phyloP scores from a whole-genome alignment of 176 grass and related monocot species.

The Oryza meyeriana region DNA sequence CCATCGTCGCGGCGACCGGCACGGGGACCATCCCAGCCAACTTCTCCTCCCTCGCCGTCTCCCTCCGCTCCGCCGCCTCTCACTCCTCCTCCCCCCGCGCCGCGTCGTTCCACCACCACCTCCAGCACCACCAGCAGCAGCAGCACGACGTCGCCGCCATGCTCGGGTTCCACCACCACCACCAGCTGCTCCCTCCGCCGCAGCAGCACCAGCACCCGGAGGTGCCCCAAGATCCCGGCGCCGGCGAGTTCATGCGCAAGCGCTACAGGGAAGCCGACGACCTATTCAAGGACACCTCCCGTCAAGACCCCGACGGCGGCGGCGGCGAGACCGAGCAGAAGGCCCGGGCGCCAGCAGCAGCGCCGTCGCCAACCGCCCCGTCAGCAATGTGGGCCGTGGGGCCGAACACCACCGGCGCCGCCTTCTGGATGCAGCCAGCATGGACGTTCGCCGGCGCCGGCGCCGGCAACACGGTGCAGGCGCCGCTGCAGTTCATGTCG shows the following conservation, averaged over 20 bases:
- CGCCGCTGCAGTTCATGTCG: constrained; percentile 66
- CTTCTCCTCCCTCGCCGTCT: constrained; percentile 81
- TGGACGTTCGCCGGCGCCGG: constrained; percentile 37
- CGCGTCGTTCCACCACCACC: constrained; percentile 36
- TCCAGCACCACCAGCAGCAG: constrained; percentile 39
- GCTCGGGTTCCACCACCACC: constrained; percentile 77
- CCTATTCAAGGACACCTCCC: constrained; percentile 81
- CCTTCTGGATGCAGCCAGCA: constrained; percentile 67
- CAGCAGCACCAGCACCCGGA: constrained; percentile 31
- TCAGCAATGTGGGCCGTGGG: constrained; percentile 84
- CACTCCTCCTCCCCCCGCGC: constrained; percentile 35
- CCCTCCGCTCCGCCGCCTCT: constrained; percentile 56
- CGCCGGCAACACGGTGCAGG: constrained; percentile 50
- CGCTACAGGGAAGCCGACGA: constrained; percentile 74
- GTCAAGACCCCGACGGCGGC: constrained; percentile 23
- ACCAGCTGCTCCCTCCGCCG: constrained; percentile 33
- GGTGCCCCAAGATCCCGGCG: constrained; percentile 40
- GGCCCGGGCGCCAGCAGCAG: not conserved
- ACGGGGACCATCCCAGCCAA: constrained; percentile 92
- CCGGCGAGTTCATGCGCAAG: constrained; percentile 78
- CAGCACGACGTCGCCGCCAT: constrained; percentile 70
- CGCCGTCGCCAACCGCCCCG: constrained; percentile 27
- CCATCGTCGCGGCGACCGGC: constrained; percentile 91
- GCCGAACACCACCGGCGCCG: constrained; percentile 46
- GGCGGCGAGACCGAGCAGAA: constrained; percentile 32